phyloP scores from a whole-genome alignment of 441 rosid species.

The Gossypium schwendimanii region DNA sequence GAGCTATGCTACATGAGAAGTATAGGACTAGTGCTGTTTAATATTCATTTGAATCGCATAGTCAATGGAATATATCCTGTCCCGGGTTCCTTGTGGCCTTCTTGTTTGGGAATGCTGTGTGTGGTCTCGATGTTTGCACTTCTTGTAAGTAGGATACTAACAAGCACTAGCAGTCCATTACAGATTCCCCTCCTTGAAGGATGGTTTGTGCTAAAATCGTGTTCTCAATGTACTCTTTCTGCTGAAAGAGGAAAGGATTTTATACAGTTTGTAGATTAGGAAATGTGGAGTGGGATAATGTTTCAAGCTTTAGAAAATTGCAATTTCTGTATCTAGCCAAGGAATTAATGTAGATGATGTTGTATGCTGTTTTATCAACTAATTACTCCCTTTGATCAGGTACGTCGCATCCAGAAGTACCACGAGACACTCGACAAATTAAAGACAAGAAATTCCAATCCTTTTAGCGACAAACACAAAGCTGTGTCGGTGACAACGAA shows the following conservation, averaged over 20 bases:
- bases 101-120: not conserved
- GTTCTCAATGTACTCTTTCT: not conserved
- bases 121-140: not conserved
- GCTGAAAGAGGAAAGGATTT: not conserved
- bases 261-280: not conserved
- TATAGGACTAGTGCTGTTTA: not conserved
- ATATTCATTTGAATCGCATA: not conserved
- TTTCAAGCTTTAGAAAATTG: not conserved
- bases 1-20: not conserved
- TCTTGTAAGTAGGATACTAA: not conserved
- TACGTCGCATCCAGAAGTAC: slow-evolving; percentile 60
- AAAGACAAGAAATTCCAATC: slow-evolving; percentile 57
- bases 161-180: not conserved
- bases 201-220: not conserved
- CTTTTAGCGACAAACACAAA: slow-evolving; percentile 36
- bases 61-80: not conserved
- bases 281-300: not conserved
- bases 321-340: not conserved
- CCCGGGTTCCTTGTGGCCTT: not conserved
- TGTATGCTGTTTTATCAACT: slow-evolving; percentile 10
- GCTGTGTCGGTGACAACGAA: slow-evolving; percentile 49
- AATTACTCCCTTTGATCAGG: slow-evolving; percentile 38
- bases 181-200: not conserved
- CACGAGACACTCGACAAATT: slow-evolving; percentile 64
- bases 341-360: not conserved